Evolutionary conservation across 2,329 filamentous ascomycete genomes (phyloP).

Genomic region (Scedosporium aurantiacum): DNA sequence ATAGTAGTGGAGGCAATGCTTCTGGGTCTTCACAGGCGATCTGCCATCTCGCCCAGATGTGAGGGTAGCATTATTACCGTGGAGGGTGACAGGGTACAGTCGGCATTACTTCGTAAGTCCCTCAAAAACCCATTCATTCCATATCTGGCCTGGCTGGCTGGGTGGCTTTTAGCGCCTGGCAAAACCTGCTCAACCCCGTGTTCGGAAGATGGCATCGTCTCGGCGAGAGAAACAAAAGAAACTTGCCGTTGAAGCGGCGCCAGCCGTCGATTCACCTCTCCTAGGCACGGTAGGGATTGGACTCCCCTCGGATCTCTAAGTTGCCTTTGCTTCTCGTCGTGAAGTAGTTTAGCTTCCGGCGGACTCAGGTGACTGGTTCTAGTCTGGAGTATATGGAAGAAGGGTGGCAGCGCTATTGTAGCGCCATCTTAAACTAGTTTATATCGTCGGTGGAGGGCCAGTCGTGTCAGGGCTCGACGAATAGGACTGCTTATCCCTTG

Average conservation of each 20-base stretch:
- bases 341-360: too few species aligned
- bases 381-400: not conserved
- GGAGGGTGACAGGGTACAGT: not conserved
- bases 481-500: not conserved
- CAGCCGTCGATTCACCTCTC: too few species aligned
- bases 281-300: too few species aligned
- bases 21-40: too few species aligned
- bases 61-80: too few species aligned
- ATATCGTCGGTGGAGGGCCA: not conserved
- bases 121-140: not conserved
- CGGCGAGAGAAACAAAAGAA: too few species aligned
- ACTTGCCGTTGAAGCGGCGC: too few species aligned
- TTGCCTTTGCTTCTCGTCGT: too few species aligned
- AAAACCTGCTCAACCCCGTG: not conserved
- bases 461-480: not conserved
- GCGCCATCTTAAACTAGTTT: not conserved
- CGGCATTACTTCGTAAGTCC: not conserved
- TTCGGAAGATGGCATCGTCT: not conserved
- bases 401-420: not conserved
- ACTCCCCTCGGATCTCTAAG: too few species aligned
- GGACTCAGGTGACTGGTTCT: not conserved
- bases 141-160: too few species aligned
- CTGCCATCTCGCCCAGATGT: too few species aligned
- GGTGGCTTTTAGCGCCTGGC: not conserved
- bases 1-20: too few species aligned